Conservation (phyloP, 2,329 filamentous ascomycete species). For the Penicillium sp. region DNA sequence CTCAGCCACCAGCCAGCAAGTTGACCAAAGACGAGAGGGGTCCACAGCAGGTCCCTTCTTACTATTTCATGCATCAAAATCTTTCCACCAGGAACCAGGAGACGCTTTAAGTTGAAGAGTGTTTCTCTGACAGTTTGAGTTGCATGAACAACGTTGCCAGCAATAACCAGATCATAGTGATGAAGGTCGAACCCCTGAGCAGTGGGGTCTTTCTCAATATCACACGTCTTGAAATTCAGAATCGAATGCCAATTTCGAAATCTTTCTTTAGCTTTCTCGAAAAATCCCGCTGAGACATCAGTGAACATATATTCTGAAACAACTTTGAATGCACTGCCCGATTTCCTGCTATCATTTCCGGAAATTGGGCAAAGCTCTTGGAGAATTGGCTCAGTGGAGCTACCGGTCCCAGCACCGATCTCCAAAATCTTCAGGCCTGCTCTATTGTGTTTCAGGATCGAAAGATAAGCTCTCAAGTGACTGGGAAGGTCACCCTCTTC, state of each 20-base stretch:
- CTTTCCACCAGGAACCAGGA: constrained; percentile 23
- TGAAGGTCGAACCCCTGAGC: constrained; percentile 33
- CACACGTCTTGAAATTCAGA: constrained; percentile 33
- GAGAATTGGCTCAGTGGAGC: background rate
- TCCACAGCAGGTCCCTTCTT: constrained; percentile 26
- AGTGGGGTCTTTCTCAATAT: constrained; percentile 32
- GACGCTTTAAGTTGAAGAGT: constrained; percentile 17
- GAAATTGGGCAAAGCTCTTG: background rate
- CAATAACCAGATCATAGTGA: constrained; percentile 40
- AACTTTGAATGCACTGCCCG: background rate
- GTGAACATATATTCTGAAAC: constrained; percentile 34
- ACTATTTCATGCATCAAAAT: constrained; percentile 29
- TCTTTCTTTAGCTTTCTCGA: constrained; percentile 29
- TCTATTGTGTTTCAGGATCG: background rate
- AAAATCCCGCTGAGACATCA: constrained; percentile 35
- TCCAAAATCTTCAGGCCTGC: background rate
- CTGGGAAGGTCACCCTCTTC: background rate
- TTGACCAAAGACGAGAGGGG: constrained; percentile 26
- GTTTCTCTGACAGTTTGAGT: constrained; percentile 23
- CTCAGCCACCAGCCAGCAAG: constrained; percentile 28
- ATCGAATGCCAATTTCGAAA: constrained; percentile 28
- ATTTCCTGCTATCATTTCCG: background rate
- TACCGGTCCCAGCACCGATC: background rate
- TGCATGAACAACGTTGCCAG: constrained; percentile 39
- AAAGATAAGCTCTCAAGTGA: background rate